A percentile compares a stretch with the other conserved stretches of the same genome.
Evolutionary conservation across 2,329 filamentous ascomycete genomes (phyloP).

Genomic region (Phyllosticta citribraziliensis): DNA sequence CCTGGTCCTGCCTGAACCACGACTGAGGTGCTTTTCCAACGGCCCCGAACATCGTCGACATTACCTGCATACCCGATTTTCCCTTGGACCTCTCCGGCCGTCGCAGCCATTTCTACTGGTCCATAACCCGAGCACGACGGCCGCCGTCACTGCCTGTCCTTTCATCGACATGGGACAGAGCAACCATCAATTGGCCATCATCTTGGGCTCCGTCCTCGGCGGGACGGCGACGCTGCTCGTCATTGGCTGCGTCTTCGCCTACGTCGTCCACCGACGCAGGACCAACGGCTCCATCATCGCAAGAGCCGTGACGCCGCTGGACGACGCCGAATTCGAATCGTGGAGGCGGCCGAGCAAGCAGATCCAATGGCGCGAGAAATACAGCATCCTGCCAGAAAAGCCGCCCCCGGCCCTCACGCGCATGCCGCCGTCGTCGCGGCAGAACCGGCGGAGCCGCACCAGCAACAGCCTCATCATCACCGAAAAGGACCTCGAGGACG

Average conservation of each 20-base stretch:
- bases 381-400: slow-evolving; percentile 8
- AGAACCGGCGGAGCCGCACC: neutral
- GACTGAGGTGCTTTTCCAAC: neutral
- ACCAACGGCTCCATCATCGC: slow-evolving; percentile 21
- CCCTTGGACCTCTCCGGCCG: neutral
- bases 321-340: slow-evolving; percentile 32
- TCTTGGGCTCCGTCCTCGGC: slow-evolving; percentile 25
- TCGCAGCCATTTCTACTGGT: neutral
- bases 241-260: slow-evolving; percentile 19
- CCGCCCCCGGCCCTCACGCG: slow-evolving; percentile 7
- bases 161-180: neutral
- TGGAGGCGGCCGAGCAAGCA: slow-evolving; percentile 30
- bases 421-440: slow-evolving; percentile 2
- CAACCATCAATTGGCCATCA: slow-evolving; percentile 23
- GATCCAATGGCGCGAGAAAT: slow-evolving; percentile 24
- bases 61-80: neutral
- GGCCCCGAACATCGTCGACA: neutral
- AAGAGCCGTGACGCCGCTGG: slow-evolving; percentile 28
- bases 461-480: neutral
- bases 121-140: neutral
- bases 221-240: slow-evolving; percentile 21
- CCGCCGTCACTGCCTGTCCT: neutral
- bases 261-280: slow-evolving; percentile 25
- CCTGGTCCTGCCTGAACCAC: neutral
- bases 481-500: slow-evolving; percentile 16